Evolutionary conservation across 2,329 filamentous ascomycete genomes (phyloP).

Genomic region (Trichoderma harzianum): DNA sequence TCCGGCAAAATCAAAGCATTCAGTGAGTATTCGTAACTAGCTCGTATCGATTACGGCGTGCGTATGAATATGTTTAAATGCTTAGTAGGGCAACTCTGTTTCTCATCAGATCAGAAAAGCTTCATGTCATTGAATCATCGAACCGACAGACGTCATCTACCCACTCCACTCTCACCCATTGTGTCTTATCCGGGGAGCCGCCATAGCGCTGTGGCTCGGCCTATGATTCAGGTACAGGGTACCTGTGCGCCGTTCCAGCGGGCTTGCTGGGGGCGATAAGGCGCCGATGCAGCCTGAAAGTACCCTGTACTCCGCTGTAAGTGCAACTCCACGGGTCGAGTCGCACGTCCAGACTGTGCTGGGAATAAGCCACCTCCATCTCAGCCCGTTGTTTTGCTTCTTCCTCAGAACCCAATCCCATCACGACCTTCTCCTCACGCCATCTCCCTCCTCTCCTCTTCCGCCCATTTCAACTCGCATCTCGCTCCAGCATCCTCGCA

Average conservation of each 20-base stretch:
- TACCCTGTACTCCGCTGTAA: not conserved
- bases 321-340: not conserved
- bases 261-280: not conserved
- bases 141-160: constrained; percentile 1
- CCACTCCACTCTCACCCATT: constrained; percentile 1
- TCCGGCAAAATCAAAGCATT: not conserved
- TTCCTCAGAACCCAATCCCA: constrained; percentile 15
- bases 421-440: constrained; percentile 12
- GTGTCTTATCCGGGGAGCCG: constrained; percentile 1
- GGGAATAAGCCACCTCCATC: constrained; percentile 10
- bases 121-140: not conserved
- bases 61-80: not conserved
- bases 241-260: not conserved
- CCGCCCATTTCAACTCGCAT: not conserved
- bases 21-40: not conserved
- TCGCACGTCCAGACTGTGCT: not conserved
- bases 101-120: not conserved
- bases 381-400: constrained; percentile 14
- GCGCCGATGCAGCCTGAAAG: not conserved
- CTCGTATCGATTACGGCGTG: not conserved
- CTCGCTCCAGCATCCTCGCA: not conserved
- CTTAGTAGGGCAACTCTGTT: not conserved
- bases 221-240: not conserved
- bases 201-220: not conserved
- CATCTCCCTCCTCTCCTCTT: not conserved